Percentiles rank a stretch among this genome's conserved stretches.
Conservation (phyloP, 305 asterid genomes). For the Stenogyne calaminthoides region DNA sequence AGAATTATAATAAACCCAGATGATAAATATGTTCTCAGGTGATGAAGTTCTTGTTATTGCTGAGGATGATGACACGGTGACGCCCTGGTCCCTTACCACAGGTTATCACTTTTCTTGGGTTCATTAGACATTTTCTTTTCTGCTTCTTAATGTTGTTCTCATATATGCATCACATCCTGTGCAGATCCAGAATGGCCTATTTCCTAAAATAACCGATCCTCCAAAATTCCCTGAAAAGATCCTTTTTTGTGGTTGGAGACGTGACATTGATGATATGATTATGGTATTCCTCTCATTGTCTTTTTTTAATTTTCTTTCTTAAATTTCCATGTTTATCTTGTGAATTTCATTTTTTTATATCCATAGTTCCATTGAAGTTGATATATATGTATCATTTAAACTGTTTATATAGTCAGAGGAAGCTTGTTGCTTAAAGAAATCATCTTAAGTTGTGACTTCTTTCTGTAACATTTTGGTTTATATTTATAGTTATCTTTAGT, state of each 20-base stretch:
- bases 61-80: conserved; percentile 99
- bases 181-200: conserved; percentile 71
- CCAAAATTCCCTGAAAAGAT: conserved; percentile 93
- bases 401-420: background rate
- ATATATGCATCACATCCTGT: conserved; percentile 29
- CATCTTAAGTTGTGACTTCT: background rate
- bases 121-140: background rate
- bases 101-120: conserved; percentile 50
- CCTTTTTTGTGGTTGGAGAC: conserved; percentile 97
- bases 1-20: conserved; percentile 90
- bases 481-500: too few species aligned
- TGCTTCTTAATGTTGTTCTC: conserved; percentile 26
- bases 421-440: conserved; percentile 7
- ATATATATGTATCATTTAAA: background rate
- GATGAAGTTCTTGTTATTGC: conserved; percentile 98
- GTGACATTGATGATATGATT: conserved; percentile 98
- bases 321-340: conserved; percentile 20
- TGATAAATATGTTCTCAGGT: conserved; percentile 77
- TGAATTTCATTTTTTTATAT: conserved; percentile 17
- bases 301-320: background rate
- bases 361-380: conserved; percentile 14
- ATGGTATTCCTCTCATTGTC: conserved; percentile 49
- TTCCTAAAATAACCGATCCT: conserved; percentile 74
- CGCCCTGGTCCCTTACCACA: conserved; percentile 85
- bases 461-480: too few species aligned